Evolutionary conservation across 2,329 filamentous ascomycete species (phyloP), one percentile per base, ranked within the genome.

Genomic region (Fusarium sulawesiense): DNA sequence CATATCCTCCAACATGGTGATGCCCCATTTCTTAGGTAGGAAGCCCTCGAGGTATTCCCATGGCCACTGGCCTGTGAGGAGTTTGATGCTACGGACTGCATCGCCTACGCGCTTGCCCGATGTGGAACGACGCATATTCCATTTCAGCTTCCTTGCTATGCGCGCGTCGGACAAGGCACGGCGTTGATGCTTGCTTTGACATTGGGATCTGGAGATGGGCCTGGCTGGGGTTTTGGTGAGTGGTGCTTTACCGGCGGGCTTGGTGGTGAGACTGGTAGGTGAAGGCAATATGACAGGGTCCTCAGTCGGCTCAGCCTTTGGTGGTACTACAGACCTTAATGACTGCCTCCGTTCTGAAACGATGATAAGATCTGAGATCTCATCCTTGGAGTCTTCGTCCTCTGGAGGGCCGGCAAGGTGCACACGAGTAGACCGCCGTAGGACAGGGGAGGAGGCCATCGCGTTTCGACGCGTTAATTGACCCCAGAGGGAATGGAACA

Each of bases 41-140:
- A 64, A 64, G 3, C n/a, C 51, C 9, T 21, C n/a, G 7, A 29
- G 18, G 4, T 59, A 46, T 18, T 64, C 45, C 60, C 51, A 64
- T 5, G 61, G 61, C 61, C 60, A 64, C 25, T 50, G 45, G 4
- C 27, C 45, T 1, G 61, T 37, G 1, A 64, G 30, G 13, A 1
- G 8, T 5, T 41, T n/a, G 6, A 64, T 13, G 4, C 50, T 9
- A 0, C 60, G 32, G 2, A 45, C n/a, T 4, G 60, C 60, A 29
- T 58, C 11, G 16, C 61, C 61, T 5, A 64, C 37, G 16, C 61
- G 40, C 11, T 25, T 64, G 0, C 40, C 61, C 23, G 41, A 50
- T 3, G 40, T 25, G 0, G 25, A 4, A 7, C 11, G 32, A 2
- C 7, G 25, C 60, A 64, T 37, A 2, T 4, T 4, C 51, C 51